These are phyloP conservation scores for Phytophthora aleatoria DNA, from an alignment of 352 stramenopile species.

Conservation along the genomic window DNA sequence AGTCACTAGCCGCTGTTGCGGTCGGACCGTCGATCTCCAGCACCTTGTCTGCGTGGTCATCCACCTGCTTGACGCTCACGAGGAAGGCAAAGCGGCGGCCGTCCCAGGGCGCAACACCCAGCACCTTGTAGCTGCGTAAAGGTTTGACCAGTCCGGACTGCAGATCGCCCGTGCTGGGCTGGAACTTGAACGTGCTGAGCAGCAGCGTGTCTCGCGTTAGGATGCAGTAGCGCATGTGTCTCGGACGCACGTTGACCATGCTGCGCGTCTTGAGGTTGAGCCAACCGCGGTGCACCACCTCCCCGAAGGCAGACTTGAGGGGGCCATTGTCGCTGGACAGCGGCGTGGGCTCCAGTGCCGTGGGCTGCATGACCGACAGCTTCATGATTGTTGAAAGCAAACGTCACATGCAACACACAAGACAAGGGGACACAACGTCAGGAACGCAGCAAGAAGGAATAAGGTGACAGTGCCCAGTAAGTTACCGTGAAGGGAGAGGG, in stretches of 20 bases:
- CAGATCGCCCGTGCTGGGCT: constrained; percentile 75
- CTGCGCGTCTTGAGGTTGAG: constrained; percentile 88
- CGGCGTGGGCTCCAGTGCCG: constrained; percentile 56
- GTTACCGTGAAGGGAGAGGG: constrained; percentile 24
- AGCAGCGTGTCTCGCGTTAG: constrained; percentile 61
- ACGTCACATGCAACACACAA: constrained; percentile 26
- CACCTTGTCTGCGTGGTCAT: constrained; percentile 76
- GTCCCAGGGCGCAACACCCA: constrained; percentile 75
- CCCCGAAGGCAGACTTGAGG: constrained; percentile 60
- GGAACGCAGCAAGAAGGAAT: background rate
- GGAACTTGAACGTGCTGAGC: constrained; percentile 88
- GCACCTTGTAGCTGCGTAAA: constrained; percentile 70
- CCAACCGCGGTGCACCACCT: constrained; percentile 82
- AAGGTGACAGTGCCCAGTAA: background rate
- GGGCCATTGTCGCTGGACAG: constrained; percentile 59
- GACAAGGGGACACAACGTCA: constrained; percentile 2
- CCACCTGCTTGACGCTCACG: constrained; percentile 69
- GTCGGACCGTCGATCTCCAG: constrained; percentile 75
- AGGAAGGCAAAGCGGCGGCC: constrained; percentile 77
- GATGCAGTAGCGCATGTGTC: constrained; percentile 88
- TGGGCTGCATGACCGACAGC: constrained; percentile 39
- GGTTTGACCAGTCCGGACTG: constrained; percentile 60
- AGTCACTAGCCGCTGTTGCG: constrained; percentile 64
- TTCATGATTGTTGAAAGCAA: constrained; percentile 15
- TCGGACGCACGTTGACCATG: constrained; percentile 84